Evolutionary conservation across 2,329 filamentous ascomycete genomes (phyloP).

Genomic region (Aureobasidium musti): DNA sequence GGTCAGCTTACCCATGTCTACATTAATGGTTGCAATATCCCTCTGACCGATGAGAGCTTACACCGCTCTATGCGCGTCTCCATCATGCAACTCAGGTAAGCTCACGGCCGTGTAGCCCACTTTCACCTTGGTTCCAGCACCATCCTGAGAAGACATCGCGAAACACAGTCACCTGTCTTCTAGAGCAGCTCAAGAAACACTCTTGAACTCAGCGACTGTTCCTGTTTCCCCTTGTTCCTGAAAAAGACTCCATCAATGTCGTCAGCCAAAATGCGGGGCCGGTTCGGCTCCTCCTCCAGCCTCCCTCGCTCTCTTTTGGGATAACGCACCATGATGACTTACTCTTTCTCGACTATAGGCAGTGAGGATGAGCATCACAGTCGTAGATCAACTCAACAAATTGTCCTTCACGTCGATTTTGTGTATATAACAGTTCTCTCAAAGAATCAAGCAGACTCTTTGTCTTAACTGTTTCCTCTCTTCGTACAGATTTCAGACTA

Average conservation of each 20-base stretch:
- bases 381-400: neutral
- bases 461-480: neutral
- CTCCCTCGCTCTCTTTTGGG: neutral
- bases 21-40: neutral
- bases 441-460: neutral
- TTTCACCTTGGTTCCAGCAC: neutral
- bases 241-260: constrained; percentile 1
- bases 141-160: no score
- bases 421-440: neutral
- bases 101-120: constrained; percentile 1
- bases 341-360: neutral
- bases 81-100: neutral
- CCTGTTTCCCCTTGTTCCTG: neutral
- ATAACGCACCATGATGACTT: neutral
- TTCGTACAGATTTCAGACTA: neutral
- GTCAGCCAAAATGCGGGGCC: constrained; percentile 20
- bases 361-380: neutral
- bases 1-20: neutral
- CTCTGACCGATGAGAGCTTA: constrained; percentile 4
- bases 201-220: neutral
- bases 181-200: neutral
- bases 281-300: constrained; percentile 10
- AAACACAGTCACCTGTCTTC: neutral
- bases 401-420: no score
- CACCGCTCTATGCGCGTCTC: neutral